A percentile compares a stretch with the other conserved stretches of the same genome.
Conservation (phyloP, 306 rosid species). For the Inga oerstediana region DNA sequence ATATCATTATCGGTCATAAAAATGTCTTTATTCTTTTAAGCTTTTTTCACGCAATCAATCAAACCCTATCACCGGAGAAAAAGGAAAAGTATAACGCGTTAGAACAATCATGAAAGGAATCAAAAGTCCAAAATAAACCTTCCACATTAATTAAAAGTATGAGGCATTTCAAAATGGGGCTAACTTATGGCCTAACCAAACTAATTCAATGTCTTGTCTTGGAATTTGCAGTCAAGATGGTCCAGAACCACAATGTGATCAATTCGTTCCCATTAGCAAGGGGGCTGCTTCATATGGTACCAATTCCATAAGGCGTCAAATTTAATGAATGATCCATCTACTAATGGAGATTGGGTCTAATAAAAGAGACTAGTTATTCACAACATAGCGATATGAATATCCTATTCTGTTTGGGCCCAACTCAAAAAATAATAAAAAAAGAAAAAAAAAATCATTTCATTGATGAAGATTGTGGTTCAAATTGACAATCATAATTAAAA, state of each 20-base stretch:
- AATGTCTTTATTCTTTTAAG: background rate
- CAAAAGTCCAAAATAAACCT: background rate
- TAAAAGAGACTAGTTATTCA: rapidly evolving
- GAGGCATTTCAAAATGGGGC: background rate
- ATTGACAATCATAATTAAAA: too few species aligned
- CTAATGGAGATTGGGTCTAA: rapidly evolving
- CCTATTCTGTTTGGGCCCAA: too few species aligned
- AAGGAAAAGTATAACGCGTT: background rate
- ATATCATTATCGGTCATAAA: background rate
- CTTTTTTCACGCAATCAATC: background rate
- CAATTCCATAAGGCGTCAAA: too few species aligned
- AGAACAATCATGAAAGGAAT: background rate
- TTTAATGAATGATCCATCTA: too few species aligned
- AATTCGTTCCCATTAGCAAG: background rate
- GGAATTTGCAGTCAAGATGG: background rate
- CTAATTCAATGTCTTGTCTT: background rate
- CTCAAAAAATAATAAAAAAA: too few species aligned
- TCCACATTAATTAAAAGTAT: background rate
- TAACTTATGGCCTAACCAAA: background rate
- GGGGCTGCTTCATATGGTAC: too few species aligned
- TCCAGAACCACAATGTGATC: background rate
- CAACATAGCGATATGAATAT: rapidly evolving
- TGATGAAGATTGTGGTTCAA: too few species aligned
- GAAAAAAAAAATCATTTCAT: too few species aligned
- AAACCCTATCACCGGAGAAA: background rate